phyloP scores from a whole-genome alignment of 345 rosid species.

The Murraya koenigii region DNA sequence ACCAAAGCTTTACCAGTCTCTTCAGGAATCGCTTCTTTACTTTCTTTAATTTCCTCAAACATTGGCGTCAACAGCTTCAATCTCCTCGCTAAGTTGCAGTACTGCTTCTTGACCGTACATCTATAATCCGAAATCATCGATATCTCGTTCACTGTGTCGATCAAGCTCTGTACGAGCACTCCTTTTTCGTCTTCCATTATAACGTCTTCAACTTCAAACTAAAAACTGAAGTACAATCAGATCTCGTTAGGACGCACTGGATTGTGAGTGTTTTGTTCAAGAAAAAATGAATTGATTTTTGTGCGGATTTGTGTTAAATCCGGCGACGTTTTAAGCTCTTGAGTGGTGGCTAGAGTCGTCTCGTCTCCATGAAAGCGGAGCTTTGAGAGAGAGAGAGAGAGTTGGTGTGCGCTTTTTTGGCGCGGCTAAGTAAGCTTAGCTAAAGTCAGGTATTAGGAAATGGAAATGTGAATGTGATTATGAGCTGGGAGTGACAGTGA shows the following conservation, averaged over 20 bases:
- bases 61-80: constrained; percentile 56
- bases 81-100: constrained; percentile 50
- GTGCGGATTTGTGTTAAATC: constrained; percentile 2
- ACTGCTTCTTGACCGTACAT: constrained; percentile 50
- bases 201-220: not conserved
- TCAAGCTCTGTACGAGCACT: constrained; percentile 13
- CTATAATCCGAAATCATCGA: constrained; percentile 42
- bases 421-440: constrained; percentile 13
- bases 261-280: not conserved
- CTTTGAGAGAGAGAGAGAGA: not conserved
- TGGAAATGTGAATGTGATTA: not conserved
- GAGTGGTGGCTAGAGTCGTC: constrained; percentile 1
- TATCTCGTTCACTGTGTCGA: constrained; percentile 8
- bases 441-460: not conserved
- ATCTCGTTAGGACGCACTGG: constrained; percentile 1
- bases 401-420: not conserved
- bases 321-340: not conserved
- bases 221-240: constrained; percentile 1
- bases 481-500: not conserved
- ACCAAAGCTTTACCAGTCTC: constrained; percentile 33
- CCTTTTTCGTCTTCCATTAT: constrained; percentile 14
- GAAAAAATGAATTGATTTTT: not conserved
- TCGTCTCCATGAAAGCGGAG: constrained; percentile 1
- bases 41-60: constrained; percentile 56
- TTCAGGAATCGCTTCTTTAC: constrained; percentile 34